Evolutionary conservation across 108 stramenopile genomes (phyloP).

Genomic region (Cyclostephanos tholiformis): DNA sequence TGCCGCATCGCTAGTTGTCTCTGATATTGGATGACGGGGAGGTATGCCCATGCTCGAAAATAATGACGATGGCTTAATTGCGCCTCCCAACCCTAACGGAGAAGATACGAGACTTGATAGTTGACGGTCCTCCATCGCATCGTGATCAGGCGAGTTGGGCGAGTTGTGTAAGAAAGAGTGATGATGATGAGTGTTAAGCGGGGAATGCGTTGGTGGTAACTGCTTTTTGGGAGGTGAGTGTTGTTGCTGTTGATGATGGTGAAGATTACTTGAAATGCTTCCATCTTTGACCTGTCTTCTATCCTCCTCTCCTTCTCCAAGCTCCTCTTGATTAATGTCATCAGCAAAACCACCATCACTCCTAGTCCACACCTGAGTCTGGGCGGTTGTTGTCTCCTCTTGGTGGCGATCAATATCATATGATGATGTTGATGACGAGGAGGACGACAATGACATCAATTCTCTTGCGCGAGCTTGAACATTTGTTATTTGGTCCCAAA

Average conservation of each 20-base stretch:
- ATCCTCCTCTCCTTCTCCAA: not conserved
- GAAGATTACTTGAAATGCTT: not conserved
- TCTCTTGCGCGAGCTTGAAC: slow-evolving; percentile 80
- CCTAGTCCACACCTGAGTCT: slow-evolving; percentile 16
- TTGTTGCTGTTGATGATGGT: slow-evolving; percentile 3
- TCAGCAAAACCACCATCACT: not conserved
- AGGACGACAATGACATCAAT: slow-evolving; percentile 12
- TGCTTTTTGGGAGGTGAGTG: slow-evolving; percentile 17
- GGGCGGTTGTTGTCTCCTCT: not conserved
- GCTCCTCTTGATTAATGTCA: not conserved
- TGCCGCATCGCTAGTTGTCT: not conserved
- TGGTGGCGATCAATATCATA: not conserved
- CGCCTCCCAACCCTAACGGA: slow-evolving; percentile 3
- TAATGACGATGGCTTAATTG: not conserved
- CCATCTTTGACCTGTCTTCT: not conserved
- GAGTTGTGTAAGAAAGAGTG: slow-evolving; percentile 31
- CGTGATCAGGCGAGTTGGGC: slow-evolving; percentile 51
- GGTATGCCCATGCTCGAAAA: slow-evolving; percentile 14
- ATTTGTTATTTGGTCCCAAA: slow-evolving; percentile 83
- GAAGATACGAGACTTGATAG: slow-evolving; percentile 24
- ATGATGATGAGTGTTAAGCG: slow-evolving; percentile 3
- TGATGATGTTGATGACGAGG: not conserved
- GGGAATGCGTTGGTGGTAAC: slow-evolving; percentile 19
- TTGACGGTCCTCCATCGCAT: slow-evolving; percentile 46
- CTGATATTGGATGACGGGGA: slow-evolving; percentile 10